Percentiles rank a stretch among this genome's conserved stretches.
Conservation (phyloP, 2,329 filamentous ascomycete genomes). For the Stemphylium lycopersici region DNA sequence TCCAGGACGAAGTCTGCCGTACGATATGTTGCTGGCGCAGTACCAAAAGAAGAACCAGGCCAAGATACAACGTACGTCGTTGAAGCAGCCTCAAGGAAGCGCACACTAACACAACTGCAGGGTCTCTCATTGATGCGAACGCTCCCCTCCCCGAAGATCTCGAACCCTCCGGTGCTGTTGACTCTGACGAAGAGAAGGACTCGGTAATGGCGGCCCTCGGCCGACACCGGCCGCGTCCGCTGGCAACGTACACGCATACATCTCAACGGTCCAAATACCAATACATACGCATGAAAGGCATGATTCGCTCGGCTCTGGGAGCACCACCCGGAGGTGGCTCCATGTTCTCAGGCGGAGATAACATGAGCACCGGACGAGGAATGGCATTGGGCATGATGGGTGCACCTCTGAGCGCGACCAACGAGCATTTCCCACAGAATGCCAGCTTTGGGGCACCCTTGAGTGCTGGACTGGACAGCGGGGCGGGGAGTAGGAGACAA, state of each 20-base stretch:
- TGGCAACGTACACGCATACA: constrained; percentile 68
- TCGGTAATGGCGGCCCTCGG: constrained; percentile 80
- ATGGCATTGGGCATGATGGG: constrained; percentile 43
- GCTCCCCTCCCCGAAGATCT: constrained; percentile 85
- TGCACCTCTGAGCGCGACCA: constrained; percentile 36
- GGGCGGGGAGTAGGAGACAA: constrained; percentile 35
- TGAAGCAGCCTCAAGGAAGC: neutral
- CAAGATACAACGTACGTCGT: constrained; percentile 84
- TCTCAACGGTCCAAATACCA: constrained; percentile 62
- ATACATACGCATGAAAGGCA: constrained; percentile 67
- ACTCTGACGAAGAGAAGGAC: constrained; percentile 93
- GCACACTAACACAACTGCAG: constrained; percentile 52
- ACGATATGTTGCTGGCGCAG: constrained; percentile 80
- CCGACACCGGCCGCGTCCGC: constrained; percentile 77
- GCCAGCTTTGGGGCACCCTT: constrained; percentile 36
- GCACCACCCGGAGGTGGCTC: constrained; percentile 44
- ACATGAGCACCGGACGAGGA: constrained; percentile 29
- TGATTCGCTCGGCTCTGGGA: constrained; percentile 65
- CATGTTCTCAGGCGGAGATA: constrained; percentile 32
- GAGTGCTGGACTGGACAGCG: constrained; percentile 40
- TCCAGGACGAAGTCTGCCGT: constrained; percentile 83
- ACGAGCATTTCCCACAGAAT: constrained; percentile 41
- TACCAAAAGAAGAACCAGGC: constrained; percentile 95
- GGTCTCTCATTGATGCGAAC: constrained; percentile 93
- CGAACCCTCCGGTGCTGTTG: constrained; percentile 73